These are phyloP conservation scores for Gyrodon lividus DNA, from an alignment of 768 basidiomycete species.

Conservation along the genomic window DNA sequence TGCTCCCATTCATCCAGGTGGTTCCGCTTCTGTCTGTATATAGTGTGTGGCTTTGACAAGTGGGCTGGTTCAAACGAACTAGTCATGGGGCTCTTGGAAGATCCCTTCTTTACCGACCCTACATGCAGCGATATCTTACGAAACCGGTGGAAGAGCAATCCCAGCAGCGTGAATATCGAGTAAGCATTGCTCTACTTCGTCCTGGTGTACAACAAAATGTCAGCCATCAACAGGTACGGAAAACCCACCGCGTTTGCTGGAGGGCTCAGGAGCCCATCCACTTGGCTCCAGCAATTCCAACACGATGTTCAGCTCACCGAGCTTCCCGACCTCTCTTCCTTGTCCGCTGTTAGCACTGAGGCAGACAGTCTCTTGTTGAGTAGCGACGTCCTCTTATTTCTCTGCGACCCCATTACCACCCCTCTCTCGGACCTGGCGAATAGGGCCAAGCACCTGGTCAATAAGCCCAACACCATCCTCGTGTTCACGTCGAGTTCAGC, in stretches of 20 bases:
- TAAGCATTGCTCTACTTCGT: constrained; percentile 13
- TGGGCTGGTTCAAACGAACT: constrained; percentile 55
- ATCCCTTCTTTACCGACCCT: constrained; percentile 62
- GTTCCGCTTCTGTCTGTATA: not conserved
- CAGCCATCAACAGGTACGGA: constrained; percentile 19
- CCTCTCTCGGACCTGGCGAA: constrained; percentile 39
- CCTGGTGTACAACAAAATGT: not conserved
- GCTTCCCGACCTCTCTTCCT: constrained; percentile 18
- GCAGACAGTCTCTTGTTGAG: constrained; percentile 24
- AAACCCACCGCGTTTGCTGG: constrained; percentile 17
- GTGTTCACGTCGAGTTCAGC: constrained; percentile 35
- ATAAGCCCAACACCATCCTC: constrained; percentile 44
- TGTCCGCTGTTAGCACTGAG: constrained; percentile 14
- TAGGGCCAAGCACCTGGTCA: constrained; percentile 26
- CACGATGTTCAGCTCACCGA: constrained; percentile 51
- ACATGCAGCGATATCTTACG: constrained; percentile 42
- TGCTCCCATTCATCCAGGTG: constrained; percentile 3
- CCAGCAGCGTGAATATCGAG: constrained; percentile 26
- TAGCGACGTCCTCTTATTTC: constrained; percentile 64
- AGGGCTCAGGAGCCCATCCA: constrained; percentile 44
- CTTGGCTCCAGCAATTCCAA: constrained; percentile 57
- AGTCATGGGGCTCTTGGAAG: constrained; percentile 67
- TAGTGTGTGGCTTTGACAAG: constrained; percentile 61
- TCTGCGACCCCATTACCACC: constrained; percentile 59
- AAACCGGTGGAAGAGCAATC: constrained; percentile 47